Evolutionary conservation across 805 yeast species (phyloP), one percentile per base, ranked within the genome.

Genomic region (Vanderwaltozyma tropicalis): DNA sequence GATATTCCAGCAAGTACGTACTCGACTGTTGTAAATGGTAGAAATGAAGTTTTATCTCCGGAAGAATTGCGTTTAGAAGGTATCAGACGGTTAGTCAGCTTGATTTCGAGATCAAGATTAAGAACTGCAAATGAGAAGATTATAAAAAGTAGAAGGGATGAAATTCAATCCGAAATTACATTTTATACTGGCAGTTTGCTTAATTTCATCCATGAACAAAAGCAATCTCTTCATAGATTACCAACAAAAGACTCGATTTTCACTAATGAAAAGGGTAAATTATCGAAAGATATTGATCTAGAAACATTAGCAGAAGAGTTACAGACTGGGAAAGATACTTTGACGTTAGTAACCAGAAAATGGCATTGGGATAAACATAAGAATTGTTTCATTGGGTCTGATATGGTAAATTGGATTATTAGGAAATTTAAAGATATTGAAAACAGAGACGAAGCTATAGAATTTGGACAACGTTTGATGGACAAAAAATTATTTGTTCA

Each of bases 31-130:
- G 55, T 67, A 26, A 63, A 60, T 53, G 69, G 66, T 22, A 60
- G 65, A 27, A 72, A 70, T 43, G 95, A 85, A 47, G 68, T 70
- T 19, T 63, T 88, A 35, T 72, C 76, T 0, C 77, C 80, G 3
- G 98, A 89, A 53, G 97, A 89, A 58, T 72, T 82, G n/a, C 64
- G 95, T 39, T 71, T 89, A n/a, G 97, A 89, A 55, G 98, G 97
- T 0, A 63, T 89, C 16, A 66, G 89, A 32, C 75, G 77, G 32
- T 61, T 84, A 43, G 79, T 80, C 41, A 66, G 75, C 1, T 59
- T 73, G 21, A 71, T 87, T 12, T 78, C 80, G 45, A 69, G 77
- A 44, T 72, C 79, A 2, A 64, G 69, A 32, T 71, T 71, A 46
- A 61, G 62, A 35, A 59, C 76, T 0, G 57, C 57, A 5, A 67